A percentile compares a stretch with the other conserved stretches of the same genome.
These are phyloP conservation scores for Hypholoma sublateritium DNA, from an alignment of 768 basidiomycete genomes.

Conservation along the genomic window DNA sequence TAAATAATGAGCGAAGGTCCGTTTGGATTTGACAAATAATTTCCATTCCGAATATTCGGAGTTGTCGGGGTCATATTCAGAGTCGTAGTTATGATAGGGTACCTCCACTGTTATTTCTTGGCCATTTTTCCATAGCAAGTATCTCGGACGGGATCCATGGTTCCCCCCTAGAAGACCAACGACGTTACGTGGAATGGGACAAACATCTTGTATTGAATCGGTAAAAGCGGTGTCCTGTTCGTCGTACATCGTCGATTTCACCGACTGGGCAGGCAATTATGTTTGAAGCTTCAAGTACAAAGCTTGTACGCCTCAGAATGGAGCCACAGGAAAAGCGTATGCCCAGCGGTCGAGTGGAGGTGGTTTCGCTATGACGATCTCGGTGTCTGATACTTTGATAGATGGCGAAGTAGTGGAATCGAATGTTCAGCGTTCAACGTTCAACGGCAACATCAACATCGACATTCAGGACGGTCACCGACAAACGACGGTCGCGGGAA, in stretches of 20 bases:
- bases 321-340: too few relatives aligned
- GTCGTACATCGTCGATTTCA: not conserved
- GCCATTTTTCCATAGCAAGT: conserved; percentile 13
- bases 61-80: not conserved
- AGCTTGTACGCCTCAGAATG: too few relatives aligned
- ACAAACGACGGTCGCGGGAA: too few relatives aligned
- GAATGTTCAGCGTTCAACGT: too few relatives aligned
- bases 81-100: not conserved
- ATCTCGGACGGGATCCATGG: conserved; percentile 4
- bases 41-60: not conserved
- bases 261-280: too few relatives aligned
- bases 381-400: too few relatives aligned
- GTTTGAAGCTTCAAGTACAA: too few relatives aligned
- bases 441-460: too few relatives aligned
- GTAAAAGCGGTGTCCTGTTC: not conserved
- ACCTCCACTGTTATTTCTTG: conserved; percentile 12
- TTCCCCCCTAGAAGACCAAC: conserved; percentile 12
- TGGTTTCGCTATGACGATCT: too few relatives aligned
- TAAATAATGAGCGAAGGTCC: not conserved
- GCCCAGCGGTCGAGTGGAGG: too few relatives aligned
- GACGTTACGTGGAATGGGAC: not conserved
- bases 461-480: too few relatives aligned
- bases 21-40: not conserved
- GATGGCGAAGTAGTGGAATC: too few relatives aligned
- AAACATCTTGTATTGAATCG: not conserved